A percentile compares a stretch with the other conserved stretches of the same genome.
phyloP scores from a whole-genome alignment of 208 protist genomes.

The Perkinsela sp. region DNA sequence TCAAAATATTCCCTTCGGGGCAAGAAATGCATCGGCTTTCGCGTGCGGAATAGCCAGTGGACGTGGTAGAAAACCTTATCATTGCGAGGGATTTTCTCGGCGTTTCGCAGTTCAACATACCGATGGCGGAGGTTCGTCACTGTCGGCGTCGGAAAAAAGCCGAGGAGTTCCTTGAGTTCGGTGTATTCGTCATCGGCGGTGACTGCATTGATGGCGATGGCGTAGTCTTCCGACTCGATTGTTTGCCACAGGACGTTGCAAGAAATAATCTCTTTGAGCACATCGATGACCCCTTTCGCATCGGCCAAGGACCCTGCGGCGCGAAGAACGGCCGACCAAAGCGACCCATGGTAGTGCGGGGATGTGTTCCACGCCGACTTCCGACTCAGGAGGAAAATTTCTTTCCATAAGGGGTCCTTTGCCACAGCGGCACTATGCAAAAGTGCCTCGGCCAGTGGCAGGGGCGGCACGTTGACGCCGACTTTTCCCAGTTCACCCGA shows the following conservation, averaged over 20 bases:
- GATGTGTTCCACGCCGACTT: constrained; percentile 51
- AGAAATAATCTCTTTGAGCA: constrained; percentile 54
- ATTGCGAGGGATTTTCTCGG: constrained; percentile 38
- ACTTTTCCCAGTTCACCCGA: constrained; percentile 2
- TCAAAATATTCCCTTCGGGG: constrained; percentile 63
- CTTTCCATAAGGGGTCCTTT: constrained; percentile 21
- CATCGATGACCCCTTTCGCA: constrained; percentile 20
- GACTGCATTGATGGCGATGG: constrained; percentile 42
- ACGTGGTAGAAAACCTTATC: constrained; percentile 63
- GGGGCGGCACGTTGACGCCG: constrained; percentile 11
- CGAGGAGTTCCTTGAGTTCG: constrained; percentile 47
- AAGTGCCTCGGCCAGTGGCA: constrained; percentile 33
- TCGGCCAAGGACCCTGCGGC: constrained; percentile 36
- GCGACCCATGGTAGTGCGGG: constrained; percentile 31
- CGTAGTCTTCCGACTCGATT: constrained; percentile 28
- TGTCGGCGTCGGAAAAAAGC: constrained; percentile 50
- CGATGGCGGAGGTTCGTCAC: constrained; percentile 45
- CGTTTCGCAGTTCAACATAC: constrained; percentile 35
- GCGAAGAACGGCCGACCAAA: constrained; percentile 51
- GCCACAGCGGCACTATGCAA: constrained; percentile 40
- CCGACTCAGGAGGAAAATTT: constrained; percentile 32
- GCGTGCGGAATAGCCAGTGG: constrained; percentile 44
- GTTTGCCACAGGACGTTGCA: constrained; percentile 49
- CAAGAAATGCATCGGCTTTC: constrained; percentile 37
- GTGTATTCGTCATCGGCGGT: constrained; percentile 33